Conservation (phyloP, 768 basidiomycete species). For the Tylopilus vinaceipallidus region DNA sequence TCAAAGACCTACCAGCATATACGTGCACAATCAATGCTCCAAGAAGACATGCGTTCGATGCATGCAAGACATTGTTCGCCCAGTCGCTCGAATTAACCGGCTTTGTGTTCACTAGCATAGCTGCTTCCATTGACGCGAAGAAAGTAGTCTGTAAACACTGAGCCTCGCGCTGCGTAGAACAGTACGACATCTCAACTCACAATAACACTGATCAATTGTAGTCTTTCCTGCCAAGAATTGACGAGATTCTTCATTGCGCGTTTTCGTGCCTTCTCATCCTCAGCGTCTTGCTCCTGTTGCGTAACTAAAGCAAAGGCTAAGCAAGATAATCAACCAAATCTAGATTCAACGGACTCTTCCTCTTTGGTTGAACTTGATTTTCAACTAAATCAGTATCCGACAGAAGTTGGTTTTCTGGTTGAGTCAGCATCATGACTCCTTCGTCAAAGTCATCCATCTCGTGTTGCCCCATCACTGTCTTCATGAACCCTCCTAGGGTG, state of each 20-base stretch:
- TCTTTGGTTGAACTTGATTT: slow-evolving; percentile 3
- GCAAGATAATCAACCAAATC: background rate
- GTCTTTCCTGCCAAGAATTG: slow-evolving; percentile 61
- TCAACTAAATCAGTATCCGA: too few species aligned
- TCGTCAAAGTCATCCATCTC: slow-evolving; percentile 16
- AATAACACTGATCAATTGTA: slow-evolving; percentile 59
- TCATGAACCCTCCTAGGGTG: slow-evolving; percentile 17
- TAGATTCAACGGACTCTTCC: slow-evolving; percentile 17
- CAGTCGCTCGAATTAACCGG: slow-evolving; percentile 23
- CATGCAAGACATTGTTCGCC: slow-evolving; percentile 20
- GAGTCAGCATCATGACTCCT: background rate
- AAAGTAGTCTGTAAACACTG: slow-evolving; percentile 50
- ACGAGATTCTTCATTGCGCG: slow-evolving; percentile 50
- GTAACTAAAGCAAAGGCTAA: slow-evolving; percentile 31
- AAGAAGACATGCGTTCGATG: slow-evolving; percentile 46
- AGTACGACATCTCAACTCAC: slow-evolving; percentile 33
- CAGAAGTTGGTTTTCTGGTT: background rate
- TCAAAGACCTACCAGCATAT: slow-evolving; percentile 41
- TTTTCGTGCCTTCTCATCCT: slow-evolving; percentile 44
- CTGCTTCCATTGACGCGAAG: slow-evolving; percentile 58
- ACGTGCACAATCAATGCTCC: slow-evolving; percentile 55
- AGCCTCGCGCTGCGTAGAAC: background rate
- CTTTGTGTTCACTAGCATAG: slow-evolving; percentile 45
- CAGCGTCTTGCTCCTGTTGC: slow-evolving; percentile 48
- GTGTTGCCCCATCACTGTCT: slow-evolving; percentile 17